These are phyloP conservation scores for Geosiphon pyriformis DNA, from an alignment of 192 early-diverging fungal genomes.

Conservation along the genomic window DNA sequence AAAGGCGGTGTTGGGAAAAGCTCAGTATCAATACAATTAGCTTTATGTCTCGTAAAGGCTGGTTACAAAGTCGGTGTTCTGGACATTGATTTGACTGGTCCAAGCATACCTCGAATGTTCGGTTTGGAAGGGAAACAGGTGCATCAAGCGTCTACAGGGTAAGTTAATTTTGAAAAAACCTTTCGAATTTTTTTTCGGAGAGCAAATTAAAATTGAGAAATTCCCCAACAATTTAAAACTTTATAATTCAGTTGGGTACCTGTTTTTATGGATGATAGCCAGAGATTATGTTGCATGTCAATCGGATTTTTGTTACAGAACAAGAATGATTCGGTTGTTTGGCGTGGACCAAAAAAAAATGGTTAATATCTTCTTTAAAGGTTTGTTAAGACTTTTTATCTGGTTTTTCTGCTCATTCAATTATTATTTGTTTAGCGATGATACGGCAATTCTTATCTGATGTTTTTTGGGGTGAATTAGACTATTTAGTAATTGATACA, in stretches of 20 bases:
- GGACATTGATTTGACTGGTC: slow-evolving; percentile 97
- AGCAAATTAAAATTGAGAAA: no score
- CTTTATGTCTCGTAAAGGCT: slow-evolving; percentile 54
- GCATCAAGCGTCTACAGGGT: slow-evolving; percentile 87
- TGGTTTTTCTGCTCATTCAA: background rate
- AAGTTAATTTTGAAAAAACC: no score
- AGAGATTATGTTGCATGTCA: slow-evolving; percentile 85
- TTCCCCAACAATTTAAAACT: slow-evolving; percentile 24
- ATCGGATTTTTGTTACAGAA: slow-evolving; percentile 89
- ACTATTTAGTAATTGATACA: slow-evolving; percentile 94
- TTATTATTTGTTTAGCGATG: slow-evolving; percentile 58
- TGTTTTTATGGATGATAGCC: slow-evolving; percentile 61
- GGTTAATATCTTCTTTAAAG: slow-evolving; percentile 42
- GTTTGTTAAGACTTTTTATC: slow-evolving; percentile 13
- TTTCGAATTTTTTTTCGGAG: no score
- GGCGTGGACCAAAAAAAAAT: slow-evolving; percentile 99
- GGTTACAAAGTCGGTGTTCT: slow-evolving; percentile 80
- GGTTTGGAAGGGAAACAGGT: slow-evolving; percentile 85
- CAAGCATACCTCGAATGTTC: slow-evolving; percentile 93
- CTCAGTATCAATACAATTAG: slow-evolving; percentile 85
- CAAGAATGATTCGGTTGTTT: slow-evolving; percentile 91
- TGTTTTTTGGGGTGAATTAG: slow-evolving; percentile 94
- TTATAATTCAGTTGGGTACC: slow-evolving; percentile 63
- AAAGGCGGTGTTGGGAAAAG: slow-evolving; percentile 98
- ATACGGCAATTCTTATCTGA: slow-evolving; percentile 96